These are phyloP conservation scores for Fusarium sacchari DNA, from an alignment of 2,329 filamentous ascomycete genomes.

Conservation along the genomic window DNA sequence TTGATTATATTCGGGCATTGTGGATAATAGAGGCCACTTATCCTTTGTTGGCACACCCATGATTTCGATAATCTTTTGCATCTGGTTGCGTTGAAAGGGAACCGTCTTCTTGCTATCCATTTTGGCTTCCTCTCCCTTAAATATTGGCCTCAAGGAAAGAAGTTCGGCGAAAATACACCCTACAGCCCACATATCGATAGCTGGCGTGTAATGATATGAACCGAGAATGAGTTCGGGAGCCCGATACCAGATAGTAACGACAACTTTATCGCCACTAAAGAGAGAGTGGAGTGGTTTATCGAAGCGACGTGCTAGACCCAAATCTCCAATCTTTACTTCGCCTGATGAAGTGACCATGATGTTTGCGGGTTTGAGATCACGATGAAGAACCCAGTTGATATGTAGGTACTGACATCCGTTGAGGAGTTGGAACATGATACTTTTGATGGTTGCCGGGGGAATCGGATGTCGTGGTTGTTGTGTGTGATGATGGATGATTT, in stretches of 20 bases:
- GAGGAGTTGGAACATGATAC: constrained; percentile 94
- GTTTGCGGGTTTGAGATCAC: constrained; percentile 96
- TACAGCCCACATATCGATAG: constrained; percentile 96
- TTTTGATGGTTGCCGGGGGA: constrained; percentile 87
- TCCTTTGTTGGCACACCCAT: constrained; percentile 91
- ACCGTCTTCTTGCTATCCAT: constrained; percentile 99
- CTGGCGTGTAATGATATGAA: constrained; percentile 94
- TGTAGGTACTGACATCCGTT: constrained; percentile 96
- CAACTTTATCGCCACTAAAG: constrained; percentile 95
- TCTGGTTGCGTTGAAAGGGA: constrained; percentile 96
- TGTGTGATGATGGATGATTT: constrained; percentile 98
- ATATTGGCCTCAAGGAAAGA: constrained; percentile 89
- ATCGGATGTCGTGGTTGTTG: constrained; percentile 89
- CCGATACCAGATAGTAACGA: constrained; percentile 99
- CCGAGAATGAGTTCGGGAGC: constrained; percentile 93
- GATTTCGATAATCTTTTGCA: constrained; percentile 98
- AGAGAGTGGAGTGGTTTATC: constrained; percentile 92
- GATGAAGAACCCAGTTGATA: constrained; percentile 95
- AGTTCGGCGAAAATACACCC: constrained; percentile 98
- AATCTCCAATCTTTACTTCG: constrained; percentile 92
- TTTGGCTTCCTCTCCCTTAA: constrained; percentile 98
- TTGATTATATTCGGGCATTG: constrained; percentile 88
- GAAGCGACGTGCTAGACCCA: constrained; percentile 91
- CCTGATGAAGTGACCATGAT: constrained; percentile 96
- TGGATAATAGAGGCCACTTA: constrained; percentile 83